A percentile compares a stretch with the other conserved stretches of the same genome.
Conservation (phyloP, 192 early-diverging fungal genomes). For the Podila epigama region DNA sequence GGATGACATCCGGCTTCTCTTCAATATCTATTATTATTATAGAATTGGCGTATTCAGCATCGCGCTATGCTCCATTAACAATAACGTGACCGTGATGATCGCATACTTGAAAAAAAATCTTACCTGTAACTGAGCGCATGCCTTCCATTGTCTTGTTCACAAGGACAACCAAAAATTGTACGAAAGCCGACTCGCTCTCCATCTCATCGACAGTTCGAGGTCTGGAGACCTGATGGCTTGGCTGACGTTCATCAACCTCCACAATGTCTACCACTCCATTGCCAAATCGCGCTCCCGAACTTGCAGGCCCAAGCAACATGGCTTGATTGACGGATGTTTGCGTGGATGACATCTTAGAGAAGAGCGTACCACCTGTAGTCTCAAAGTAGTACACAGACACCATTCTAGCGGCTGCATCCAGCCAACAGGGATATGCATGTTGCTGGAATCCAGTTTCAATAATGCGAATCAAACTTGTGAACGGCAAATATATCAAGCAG, state of each 20-base stretch:
- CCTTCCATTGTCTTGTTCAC: constrained; percentile 51
- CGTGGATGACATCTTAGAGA: constrained; percentile 14
- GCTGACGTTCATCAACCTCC: constrained; percentile 7
- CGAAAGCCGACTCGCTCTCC: constrained; percentile 29
- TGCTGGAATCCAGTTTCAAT: constrained; percentile 50
- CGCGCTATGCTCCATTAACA: too few relatives aligned
- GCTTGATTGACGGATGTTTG: constrained; percentile 1
- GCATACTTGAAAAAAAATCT: not conserved
- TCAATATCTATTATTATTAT: constrained; percentile 56
- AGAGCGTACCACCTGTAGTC: constrained; percentile 47
- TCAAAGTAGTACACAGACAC: constrained; percentile 58
- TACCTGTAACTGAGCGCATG: constrained; percentile 51
- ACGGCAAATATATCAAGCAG: constrained; percentile 49
- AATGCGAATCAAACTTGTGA: constrained; percentile 39
- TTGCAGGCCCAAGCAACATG: not conserved
- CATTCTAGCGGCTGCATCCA: constrained; percentile 55
- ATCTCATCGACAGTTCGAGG: constrained; percentile 6
- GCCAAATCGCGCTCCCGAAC: not conserved
- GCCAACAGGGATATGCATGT: constrained; percentile 52
- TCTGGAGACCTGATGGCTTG: not conserved
- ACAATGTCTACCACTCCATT: constrained; percentile 1
- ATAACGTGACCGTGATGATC: too few relatives aligned
- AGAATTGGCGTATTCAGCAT: too few relatives aligned
- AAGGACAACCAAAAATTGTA: constrained; percentile 35
- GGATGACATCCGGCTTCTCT: constrained; percentile 56